phyloP scores from a whole-genome alignment of 805 yeast genomes.

The Suhomyces vadensis region DNA sequence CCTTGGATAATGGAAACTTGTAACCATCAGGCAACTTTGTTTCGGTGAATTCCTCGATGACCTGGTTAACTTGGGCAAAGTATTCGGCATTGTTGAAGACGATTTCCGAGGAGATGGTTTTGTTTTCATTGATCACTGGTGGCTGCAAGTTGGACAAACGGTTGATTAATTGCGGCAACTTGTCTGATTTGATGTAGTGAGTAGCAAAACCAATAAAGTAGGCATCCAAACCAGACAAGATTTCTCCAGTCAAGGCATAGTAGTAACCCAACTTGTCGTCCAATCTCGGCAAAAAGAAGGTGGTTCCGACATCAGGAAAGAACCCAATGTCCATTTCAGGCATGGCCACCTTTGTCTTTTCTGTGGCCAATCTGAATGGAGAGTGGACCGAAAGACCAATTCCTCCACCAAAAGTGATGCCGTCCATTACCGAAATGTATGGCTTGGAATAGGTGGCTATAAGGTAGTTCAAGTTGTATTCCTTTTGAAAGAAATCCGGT shows the following conservation, averaged over 20 bases:
- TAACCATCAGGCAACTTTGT: slow-evolving; percentile 60
- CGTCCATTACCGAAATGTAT: slow-evolving; percentile 80
- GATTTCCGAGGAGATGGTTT: slow-evolving; percentile 24
- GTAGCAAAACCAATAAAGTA: slow-evolving; percentile 85
- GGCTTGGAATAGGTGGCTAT: slow-evolving; percentile 87
- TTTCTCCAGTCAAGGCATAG: slow-evolving; percentile 82
- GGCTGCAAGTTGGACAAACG: slow-evolving; percentile 65
- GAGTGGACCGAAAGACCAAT: slow-evolving; percentile 89
- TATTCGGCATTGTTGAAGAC: slow-evolving; percentile 35
- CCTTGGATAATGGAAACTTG: slow-evolving; percentile 55
- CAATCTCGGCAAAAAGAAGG: slow-evolving; percentile 81
- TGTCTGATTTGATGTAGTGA: slow-evolving; percentile 75
- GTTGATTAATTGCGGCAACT: slow-evolving; percentile 59
- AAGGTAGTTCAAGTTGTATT: slow-evolving; percentile 77
- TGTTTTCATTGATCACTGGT: slow-evolving; percentile 33
- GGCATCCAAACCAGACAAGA: slow-evolving; percentile 76
- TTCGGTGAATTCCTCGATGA: slow-evolving; percentile 77
- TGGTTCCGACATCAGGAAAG: slow-evolving; percentile 93
- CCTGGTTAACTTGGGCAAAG: slow-evolving; percentile 61
- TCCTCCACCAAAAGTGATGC: slow-evolving; percentile 98
- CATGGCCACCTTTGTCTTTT: slow-evolving; percentile 90
- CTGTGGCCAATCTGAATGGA: slow-evolving; percentile 92
- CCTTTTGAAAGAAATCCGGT: slow-evolving; percentile 68
- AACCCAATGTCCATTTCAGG: slow-evolving; percentile 97
- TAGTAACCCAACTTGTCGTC: slow-evolving; percentile 84